Base-by-base conservation (phyloP, 2,329 filamentous ascomycete genomes). In the Arthrobotrys iridis region DNA sequence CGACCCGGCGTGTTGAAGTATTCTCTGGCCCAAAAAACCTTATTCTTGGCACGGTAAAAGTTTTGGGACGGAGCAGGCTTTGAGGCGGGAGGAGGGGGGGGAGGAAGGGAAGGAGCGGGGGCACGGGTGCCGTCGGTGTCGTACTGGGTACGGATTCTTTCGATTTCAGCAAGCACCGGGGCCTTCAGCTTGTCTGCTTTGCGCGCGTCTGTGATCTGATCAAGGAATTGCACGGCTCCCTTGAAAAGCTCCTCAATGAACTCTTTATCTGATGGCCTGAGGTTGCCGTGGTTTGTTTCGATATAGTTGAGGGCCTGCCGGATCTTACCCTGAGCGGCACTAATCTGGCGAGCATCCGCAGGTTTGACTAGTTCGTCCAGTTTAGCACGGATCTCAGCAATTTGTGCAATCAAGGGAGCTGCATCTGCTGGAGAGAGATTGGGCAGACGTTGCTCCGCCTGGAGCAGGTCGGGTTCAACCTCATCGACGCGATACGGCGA, bases 291-390 rank as follows among this genome's bases (percentile, higher is more conserved):
- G 26, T 67, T 67, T 18, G 63, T 67, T 1, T 67, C 50, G 15
- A 67, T 67, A 41, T 24, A 67, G 33, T 67, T 30, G n/a, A 15
- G 63, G 15, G 52, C 63, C 41, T 67, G 63, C 7, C 52, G 50
- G 35, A 67, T 48, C 8, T 67, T 67, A 18, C 50, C 63, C 50
- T 67, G 45, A 41, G 63, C 63, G 26, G 63, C 63, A 41, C 40
- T 67, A 48, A 67, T 20, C 30, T 67, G 63, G 50, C 63, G 63
- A n/a, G 63, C 63, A 50, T 67, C 63, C 4, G 50, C 50, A 20
- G 63, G 63, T 10, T 41, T 67, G 20, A 67, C 63, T 4, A 67
- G 6, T 13, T 59, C 41, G 20, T 67, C 63, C 28, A 67, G 30
- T 20, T 50, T 67, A 30, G 63, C 41, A 18, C 63, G 63, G 22